Evolutionary conservation across 345 rosid species (phyloP), one percentile per base, ranked within the genome.

Genomic region (Bruguiera parviflora): DNA sequence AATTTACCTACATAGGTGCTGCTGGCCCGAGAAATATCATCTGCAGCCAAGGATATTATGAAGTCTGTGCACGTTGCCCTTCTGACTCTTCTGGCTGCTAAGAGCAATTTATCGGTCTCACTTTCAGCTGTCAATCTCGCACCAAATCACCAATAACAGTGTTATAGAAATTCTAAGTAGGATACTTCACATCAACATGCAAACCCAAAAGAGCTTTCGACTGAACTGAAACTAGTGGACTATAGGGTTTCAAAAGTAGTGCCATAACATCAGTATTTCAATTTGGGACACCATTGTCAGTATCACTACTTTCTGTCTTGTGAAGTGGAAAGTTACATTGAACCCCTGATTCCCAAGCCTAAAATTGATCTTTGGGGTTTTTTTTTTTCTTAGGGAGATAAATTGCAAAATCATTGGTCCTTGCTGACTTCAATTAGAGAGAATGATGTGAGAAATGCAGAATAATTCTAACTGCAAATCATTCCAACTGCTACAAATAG

Each of bases 1-100:
- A 91, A 65, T 86, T 88, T 91, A 72, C 98, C 98, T 66, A 87
- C 81, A 72, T 88, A 89, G 7, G 86, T 82, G 69, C 68, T 81
- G 82, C 97, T 89, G 66, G 92, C 81, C 65, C 96, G 83, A 61
- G 98, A 89, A 84, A 91, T 89, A 83, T 88, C 90, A 77, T 86
- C 81, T 0, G 81, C 77, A 72, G 79, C 86, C 70, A 91, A 75
- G 56, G 96, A 91, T 78, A 94, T 81, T 22, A 84, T 65, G 70
- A 91, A 94, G 65, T 88, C 96, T 3, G 95, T 85, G 79, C 92
- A 84, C 16, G 91, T 94, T 43, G 95, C 95, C 82, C 88, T 84
- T 81, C 96, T 79, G 28, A 83, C 61, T 85, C 84, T 91, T 79
- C 84, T 87, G 65, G 97, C 97, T 28, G 97, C 97, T 75, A 94